These are phyloP conservation scores for Tulasnella sp. DNA, from an alignment of 768 basidiomycete genomes.

Conservation along the genomic window DNA sequence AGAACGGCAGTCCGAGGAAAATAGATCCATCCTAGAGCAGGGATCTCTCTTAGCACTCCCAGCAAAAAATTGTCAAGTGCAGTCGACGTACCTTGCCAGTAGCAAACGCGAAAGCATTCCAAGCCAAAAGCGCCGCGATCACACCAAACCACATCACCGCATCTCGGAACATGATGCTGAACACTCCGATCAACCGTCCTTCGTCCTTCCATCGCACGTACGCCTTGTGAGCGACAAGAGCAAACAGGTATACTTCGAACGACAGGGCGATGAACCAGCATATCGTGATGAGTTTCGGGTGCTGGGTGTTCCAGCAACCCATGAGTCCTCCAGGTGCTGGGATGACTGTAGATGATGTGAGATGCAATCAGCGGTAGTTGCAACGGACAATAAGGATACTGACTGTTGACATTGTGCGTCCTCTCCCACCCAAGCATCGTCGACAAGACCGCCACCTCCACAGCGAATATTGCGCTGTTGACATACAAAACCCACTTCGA, in stretches of 20 bases:
- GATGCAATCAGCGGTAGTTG: neutral
- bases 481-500: neutral
- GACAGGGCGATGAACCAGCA: constrained; percentile 9
- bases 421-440: constrained; percentile 1
- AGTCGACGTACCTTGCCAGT: neutral
- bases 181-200: constrained; percentile 7
- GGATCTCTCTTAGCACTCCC: too few species aligned
- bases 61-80: neutral
- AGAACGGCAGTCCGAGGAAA: constrained; percentile 8
- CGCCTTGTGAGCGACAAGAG: constrained; percentile 7
- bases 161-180: constrained; percentile 9
- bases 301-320: constrained; percentile 10
- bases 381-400: neutral
- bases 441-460: neutral
- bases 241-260: constrained; percentile 5
- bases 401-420: neutral
- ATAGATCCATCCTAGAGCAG: neutral
- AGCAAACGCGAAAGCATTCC: constrained; percentile 6
- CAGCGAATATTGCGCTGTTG: neutral
- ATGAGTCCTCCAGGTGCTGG: neutral
- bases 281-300: neutral
- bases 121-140: constrained; percentile 1
- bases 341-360: neutral
- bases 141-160: constrained; percentile 8
- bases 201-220: neutral